phyloP scores from a whole-genome alignment of 495 filamentous ascomycete species.

The Annulohypoxylon moriforme region DNA sequence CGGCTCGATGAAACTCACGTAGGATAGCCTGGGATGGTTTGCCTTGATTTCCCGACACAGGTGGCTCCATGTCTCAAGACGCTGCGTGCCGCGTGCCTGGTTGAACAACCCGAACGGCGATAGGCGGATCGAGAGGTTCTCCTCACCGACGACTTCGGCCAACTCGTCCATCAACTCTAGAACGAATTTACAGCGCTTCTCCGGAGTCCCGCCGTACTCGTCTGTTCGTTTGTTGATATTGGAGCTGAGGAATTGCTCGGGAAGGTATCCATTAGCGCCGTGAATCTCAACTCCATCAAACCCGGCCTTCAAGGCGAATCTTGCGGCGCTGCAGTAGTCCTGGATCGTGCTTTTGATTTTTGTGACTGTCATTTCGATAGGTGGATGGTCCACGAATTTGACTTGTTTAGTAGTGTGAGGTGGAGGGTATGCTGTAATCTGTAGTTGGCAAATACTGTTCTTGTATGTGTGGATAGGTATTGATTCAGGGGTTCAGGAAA shows the following conservation, averaged over 20 bases:
- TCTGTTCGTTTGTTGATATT: constrained; percentile 4
- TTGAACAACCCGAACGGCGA: constrained; percentile 11
- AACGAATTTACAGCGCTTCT: constrained; percentile 11
- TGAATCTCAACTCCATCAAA: constrained; percentile 8
- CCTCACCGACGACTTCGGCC: background rate
- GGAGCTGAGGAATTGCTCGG: constrained; percentile 14
- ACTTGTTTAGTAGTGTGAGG: constrained; percentile 1
- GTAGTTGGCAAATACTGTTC: background rate
- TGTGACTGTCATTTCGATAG: background rate
- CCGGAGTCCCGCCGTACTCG: constrained; percentile 9
- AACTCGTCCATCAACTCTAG: constrained; percentile 1
- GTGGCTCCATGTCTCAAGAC: constrained; percentile 3
- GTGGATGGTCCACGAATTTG: background rate
- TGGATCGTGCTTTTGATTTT: constrained; percentile 11
- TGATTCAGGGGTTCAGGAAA: background rate
- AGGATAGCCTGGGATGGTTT: constrained; percentile 5
- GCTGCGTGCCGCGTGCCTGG: constrained; percentile 1
- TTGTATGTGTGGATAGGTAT: background rate
- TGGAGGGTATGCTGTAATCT: background rate
- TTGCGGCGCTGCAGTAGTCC: constrained; percentile 14
- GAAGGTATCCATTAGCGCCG: constrained; percentile 10
- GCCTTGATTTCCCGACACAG: background rate
- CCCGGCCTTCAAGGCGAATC: background rate
- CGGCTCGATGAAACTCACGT: constrained; percentile 13
- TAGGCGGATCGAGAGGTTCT: constrained; percentile 6